phyloP scores from a whole-genome alignment of 257 asterid species.

The Solanum pinnatisectum region DNA sequence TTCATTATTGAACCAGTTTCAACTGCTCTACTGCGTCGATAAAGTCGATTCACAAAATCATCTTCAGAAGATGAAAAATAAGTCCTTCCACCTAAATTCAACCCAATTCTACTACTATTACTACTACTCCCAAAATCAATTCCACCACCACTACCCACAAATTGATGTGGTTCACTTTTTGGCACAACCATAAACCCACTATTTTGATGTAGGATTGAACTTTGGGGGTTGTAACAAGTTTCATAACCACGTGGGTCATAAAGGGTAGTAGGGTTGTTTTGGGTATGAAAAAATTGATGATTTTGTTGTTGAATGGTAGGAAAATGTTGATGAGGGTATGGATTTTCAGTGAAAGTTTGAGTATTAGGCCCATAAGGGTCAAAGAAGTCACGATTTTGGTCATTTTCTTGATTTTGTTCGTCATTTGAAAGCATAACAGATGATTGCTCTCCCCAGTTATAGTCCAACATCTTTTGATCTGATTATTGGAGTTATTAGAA shows the following conservation, averaged over 20 bases:
- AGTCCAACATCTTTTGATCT: slow-evolving; percentile 56
- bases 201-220: slow-evolving; percentile 37
- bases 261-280: slow-evolving; percentile 9
- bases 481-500: background rate
- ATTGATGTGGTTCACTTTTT: slow-evolving; percentile 58
- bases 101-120: slow-evolving; percentile 40
- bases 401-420: slow-evolving; percentile 36
- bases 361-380: slow-evolving; percentile 34
- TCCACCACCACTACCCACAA: slow-evolving; percentile 25
- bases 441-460: slow-evolving; percentile 85
- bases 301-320: slow-evolving; percentile 15
- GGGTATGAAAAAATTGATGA: slow-evolving; percentile 25
- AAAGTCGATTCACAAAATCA: slow-evolving; percentile 96
- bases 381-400: slow-evolving; percentile 41
- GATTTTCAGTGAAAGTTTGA: slow-evolving; percentile 25
- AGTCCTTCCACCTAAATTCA: slow-evolving; percentile 86
- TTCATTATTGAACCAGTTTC: slow-evolving; percentile 51
- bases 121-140: slow-evolving; percentile 5
- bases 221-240: slow-evolving; percentile 15
- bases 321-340: slow-evolving; percentile 38
- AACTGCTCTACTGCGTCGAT: slow-evolving; percentile 75
- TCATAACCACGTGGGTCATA: slow-evolving; percentile 53
- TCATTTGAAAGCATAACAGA: slow-evolving; percentile 59
- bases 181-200: slow-evolving; percentile 62
- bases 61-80: slow-evolving; percentile 91